These are phyloP conservation scores for Emericellopsis terricola DNA, from an alignment of 495 filamentous ascomycete species.

Conservation along the genomic window DNA sequence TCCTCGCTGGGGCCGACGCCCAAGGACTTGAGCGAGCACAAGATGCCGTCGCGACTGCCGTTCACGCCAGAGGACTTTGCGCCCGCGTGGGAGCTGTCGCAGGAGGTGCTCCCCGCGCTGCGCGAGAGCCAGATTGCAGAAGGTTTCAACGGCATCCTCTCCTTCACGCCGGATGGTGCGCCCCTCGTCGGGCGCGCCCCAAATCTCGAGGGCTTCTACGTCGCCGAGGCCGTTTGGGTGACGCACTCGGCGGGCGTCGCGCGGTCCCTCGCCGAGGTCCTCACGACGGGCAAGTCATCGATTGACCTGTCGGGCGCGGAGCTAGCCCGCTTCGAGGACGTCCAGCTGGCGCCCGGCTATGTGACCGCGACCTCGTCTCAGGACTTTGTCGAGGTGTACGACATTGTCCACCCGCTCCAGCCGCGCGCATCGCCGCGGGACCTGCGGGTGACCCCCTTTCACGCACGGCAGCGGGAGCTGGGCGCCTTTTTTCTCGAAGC, in stretches of 20 bases:
- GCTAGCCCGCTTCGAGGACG: constrained; percentile 29
- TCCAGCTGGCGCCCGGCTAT: constrained; percentile 24
- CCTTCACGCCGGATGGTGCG: constrained; percentile 34
- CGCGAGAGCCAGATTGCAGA: constrained; percentile 22
- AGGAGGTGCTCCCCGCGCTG: constrained; percentile 24
- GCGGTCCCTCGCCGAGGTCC: constrained; percentile 26
- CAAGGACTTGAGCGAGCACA: constrained; percentile 25
- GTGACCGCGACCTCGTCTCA: constrained; percentile 28
- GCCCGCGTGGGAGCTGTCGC: constrained; percentile 27
- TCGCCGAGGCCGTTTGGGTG: constrained; percentile 37
- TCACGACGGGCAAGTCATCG: constrained; percentile 24
- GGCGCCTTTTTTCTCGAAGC: constrained; percentile 30
- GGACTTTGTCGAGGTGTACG: constrained; percentile 35
- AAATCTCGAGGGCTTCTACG: constrained; percentile 29
- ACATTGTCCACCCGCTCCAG: constrained; percentile 31
- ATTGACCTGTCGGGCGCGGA: constrained; percentile 31
- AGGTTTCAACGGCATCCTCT: constrained; percentile 35
- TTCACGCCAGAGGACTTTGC: constrained; percentile 30
- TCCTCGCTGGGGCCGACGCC: constrained; percentile 21
- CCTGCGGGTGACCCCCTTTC: constrained; percentile 27
- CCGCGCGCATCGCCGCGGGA: constrained; percentile 27
- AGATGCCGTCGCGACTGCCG: constrained; percentile 32
- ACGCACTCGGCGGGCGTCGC: constrained; percentile 36
- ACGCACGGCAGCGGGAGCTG: constrained; percentile 23
- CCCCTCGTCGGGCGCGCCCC: constrained; percentile 29